Conservation (phyloP, 106 monocot species). For the Apostasia ramifera region DNA sequence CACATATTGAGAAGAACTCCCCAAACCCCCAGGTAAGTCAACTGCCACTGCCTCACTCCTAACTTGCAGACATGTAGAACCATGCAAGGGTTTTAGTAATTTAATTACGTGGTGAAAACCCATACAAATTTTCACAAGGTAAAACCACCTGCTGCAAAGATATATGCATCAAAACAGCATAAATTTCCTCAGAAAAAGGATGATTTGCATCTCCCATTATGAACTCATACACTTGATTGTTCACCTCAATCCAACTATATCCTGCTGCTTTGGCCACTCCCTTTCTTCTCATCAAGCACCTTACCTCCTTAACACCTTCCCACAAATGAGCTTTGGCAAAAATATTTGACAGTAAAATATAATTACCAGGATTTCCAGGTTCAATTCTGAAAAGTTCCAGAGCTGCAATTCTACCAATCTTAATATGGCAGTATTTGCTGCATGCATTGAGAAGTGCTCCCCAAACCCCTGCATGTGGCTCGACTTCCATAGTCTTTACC, state of each 20-base stretch:
- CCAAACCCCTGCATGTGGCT: constrained; percentile 49
- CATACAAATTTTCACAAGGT: too few species aligned
- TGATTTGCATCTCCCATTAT: constrained; percentile 17
- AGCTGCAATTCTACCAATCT: constrained; percentile 28
- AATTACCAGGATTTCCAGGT: constrained; percentile 39
- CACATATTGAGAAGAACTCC: too few species aligned
- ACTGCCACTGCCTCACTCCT: too few species aligned
- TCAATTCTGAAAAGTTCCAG: constrained; percentile 30
- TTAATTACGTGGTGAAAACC: too few species aligned
- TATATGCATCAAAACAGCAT: constrained; percentile 18
- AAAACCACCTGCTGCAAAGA: constrained; percentile 3
- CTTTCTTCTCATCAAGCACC: constrained; percentile 33
- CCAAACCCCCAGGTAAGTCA: too few species aligned
- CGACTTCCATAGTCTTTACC: constrained; percentile 20
- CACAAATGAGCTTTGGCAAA: constrained; percentile 25
- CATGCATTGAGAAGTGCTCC: constrained; percentile 51
- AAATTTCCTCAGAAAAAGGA: constrained; percentile 14
- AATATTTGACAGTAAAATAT: constrained; percentile 41
- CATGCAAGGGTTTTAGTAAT: too few species aligned
- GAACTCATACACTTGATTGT: constrained; percentile 22
- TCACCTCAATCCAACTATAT: constrained; percentile 49
- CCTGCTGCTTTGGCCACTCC: constrained; percentile 27
- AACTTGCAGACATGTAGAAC: too few species aligned
- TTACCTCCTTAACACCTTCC: constrained; percentile 26
- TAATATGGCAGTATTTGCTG: constrained; percentile 11